A percentile compares a stretch with the other conserved stretches of the same genome.
phyloP scores from a whole-genome alignment of 495 filamentous ascomycete genomes.

The Penicillium tannophilum region DNA sequence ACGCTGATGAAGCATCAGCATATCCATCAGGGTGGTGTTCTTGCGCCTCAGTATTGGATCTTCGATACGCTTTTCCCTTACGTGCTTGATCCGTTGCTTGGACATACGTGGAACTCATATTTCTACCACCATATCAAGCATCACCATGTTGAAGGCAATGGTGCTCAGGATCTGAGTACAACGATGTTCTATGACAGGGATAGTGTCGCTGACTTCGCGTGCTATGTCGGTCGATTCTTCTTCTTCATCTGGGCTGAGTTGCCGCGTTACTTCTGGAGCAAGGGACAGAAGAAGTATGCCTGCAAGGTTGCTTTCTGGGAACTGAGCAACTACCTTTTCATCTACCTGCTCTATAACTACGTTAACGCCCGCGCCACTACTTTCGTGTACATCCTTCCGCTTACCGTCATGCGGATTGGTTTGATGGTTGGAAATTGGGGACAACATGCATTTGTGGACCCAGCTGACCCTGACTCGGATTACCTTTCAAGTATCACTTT shows the following conservation, averaged over 20 bases:
- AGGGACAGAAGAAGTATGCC: slow-evolving; percentile 52
- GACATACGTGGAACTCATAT: slow-evolving; percentile 83
- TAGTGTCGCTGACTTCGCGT: slow-evolving; percentile 58
- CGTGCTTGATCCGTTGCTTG: slow-evolving; percentile 71
- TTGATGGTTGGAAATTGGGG: slow-evolving; percentile 78
- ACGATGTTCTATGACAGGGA: slow-evolving; percentile 80
- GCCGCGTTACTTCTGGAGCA: slow-evolving; percentile 69
- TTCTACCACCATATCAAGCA: slow-evolving; percentile 86
- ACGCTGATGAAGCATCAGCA: slow-evolving; percentile 84
- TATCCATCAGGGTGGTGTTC: slow-evolving; percentile 74
- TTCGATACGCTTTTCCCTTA: slow-evolving; percentile 72
- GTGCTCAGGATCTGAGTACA: slow-evolving; percentile 71
- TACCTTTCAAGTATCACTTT: slow-evolving; percentile 71
- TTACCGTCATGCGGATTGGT: slow-evolving; percentile 60
- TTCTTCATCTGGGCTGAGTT: slow-evolving; percentile 73
- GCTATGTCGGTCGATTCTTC: slow-evolving; percentile 72
- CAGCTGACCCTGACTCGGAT: slow-evolving; percentile 66
- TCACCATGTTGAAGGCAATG: slow-evolving; percentile 82
- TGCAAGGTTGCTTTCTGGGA: slow-evolving; percentile 59
- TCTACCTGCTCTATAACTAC: slow-evolving; percentile 50
- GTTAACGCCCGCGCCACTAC: slow-evolving; percentile 53
- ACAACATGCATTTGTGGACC: slow-evolving; percentile 74
- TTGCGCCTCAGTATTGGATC: slow-evolving; percentile 49
- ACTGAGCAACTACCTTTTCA: slow-evolving; percentile 48
- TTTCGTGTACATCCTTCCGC: slow-evolving; percentile 63